These are phyloP conservation scores for Hanseniaspora jakobsenii DNA, from an alignment of 805 yeast species.

Conservation along the genomic window DNA sequence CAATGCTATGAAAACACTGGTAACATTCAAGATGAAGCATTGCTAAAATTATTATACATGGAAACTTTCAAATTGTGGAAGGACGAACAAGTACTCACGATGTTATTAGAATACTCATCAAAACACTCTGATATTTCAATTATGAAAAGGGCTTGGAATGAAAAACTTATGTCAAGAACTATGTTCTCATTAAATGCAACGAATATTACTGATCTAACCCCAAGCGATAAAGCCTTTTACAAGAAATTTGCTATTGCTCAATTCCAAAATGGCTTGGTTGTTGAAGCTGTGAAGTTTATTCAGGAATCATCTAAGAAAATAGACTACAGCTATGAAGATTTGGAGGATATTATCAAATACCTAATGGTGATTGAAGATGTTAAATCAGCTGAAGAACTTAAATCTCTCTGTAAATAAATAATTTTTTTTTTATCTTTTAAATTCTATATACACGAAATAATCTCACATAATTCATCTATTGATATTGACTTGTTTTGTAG, in stretches of 20 bases:
- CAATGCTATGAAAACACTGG: too few relatives aligned
- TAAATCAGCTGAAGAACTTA: too few relatives aligned
- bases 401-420: too few relatives aligned
- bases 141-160: conserved; percentile 11
- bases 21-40: too few relatives aligned
- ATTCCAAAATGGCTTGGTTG: conserved; percentile 1
- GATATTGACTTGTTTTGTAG: too few relatives aligned
- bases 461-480: too few relatives aligned
- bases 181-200: too few relatives aligned
- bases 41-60: not conserved
- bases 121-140: not conserved
- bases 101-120: not conserved
- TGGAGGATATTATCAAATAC: not conserved
- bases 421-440: too few relatives aligned
- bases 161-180: conserved; percentile 1
- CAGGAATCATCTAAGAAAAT: not conserved
- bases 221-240: conserved; percentile 1
- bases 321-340: not conserved
- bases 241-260: conserved; percentile 2
- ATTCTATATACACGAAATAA: too few relatives aligned
- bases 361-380: too few relatives aligned
- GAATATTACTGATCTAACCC: not conserved
- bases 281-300: conserved; percentile 5
- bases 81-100: not conserved
- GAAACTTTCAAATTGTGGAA: conserved; percentile 12